These are phyloP conservation scores for Sphaceloma murrayae DNA, from an alignment of 2,329 filamentous ascomycete genomes.

Conservation along the genomic window DNA sequence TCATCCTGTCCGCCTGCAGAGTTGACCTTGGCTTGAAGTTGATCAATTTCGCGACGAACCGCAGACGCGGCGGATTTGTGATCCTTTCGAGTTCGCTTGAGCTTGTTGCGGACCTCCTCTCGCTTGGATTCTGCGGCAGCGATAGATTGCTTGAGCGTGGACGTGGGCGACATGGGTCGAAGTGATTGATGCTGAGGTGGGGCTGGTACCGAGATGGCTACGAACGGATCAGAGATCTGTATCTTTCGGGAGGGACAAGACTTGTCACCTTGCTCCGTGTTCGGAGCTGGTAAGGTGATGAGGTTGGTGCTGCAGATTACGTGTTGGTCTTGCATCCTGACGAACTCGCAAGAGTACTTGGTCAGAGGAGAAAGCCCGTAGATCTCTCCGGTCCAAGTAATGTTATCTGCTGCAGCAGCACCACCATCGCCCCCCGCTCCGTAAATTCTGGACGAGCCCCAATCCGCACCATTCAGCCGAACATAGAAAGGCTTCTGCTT, in stretches of 20 bases:
- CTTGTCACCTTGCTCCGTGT: constrained; percentile 47
- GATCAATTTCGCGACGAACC: constrained; percentile 65
- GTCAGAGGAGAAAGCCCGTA: constrained; percentile 60
- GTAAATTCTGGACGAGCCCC: constrained; percentile 65
- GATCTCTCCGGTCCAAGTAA: constrained; percentile 56
- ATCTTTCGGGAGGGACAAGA: neutral
- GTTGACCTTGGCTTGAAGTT: constrained; percentile 54
- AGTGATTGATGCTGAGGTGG: constrained; percentile 52
- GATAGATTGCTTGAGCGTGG: constrained; percentile 68
- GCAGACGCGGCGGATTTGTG: constrained; percentile 60
- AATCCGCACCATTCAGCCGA: constrained; percentile 66
- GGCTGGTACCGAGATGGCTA: constrained; percentile 28
- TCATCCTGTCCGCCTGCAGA: constrained; percentile 64
- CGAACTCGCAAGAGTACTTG: constrained; percentile 70
- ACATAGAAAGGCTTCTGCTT: constrained; percentile 68
- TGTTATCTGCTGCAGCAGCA: constrained; percentile 27
- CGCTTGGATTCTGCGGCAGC: constrained; percentile 61
- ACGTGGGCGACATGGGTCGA: constrained; percentile 65
- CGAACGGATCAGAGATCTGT: constrained; percentile 20
- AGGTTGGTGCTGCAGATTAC: constrained; percentile 64
- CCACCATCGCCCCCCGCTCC: constrained; percentile 37
- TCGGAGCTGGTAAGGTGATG: constrained; percentile 52
- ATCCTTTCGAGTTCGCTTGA: constrained; percentile 64
- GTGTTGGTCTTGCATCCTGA: constrained; percentile 55
- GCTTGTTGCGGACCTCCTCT: constrained; percentile 56